Evolutionary conservation across 148 eudicot genomes (phyloP).

Genomic region (Cornus suecica): DNA sequence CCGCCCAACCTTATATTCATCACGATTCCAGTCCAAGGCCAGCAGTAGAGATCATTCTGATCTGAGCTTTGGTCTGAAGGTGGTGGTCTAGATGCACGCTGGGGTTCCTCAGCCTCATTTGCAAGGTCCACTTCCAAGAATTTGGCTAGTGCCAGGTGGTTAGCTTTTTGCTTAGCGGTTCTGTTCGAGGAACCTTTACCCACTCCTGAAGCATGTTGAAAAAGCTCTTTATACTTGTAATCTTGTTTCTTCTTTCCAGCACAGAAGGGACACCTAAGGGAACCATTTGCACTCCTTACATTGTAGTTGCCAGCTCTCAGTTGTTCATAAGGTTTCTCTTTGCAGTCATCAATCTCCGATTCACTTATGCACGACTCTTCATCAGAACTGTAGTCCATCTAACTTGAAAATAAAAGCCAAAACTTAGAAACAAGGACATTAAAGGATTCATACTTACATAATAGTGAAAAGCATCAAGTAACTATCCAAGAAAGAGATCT

Average conservation of each 20-base stretch:
- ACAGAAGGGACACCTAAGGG: constrained; percentile 85
- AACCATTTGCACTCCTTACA: constrained; percentile 53
- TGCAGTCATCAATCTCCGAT: constrained; percentile 76
- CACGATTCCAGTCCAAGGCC: constrained; percentile 78
- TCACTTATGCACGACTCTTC: constrained; percentile 84
- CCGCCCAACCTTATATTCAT: constrained; percentile 49
- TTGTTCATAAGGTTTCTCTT: constrained; percentile 64
- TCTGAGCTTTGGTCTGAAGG: constrained; percentile 26
- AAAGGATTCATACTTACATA: background rate
- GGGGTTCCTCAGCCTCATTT: constrained; percentile 19
- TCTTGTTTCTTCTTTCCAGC: constrained; percentile 93
- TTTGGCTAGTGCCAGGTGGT: constrained; percentile 62
- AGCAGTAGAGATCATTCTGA: constrained; percentile 42
- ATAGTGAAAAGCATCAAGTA: background rate
- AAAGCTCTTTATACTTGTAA: constrained; percentile 68
- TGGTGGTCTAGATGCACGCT: constrained; percentile 22
- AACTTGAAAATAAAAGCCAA: background rate
- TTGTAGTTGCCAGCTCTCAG: constrained; percentile 48
- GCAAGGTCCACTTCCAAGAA: constrained; percentile 53
- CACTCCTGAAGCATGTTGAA: constrained; percentile 75
- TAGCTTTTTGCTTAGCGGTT: constrained; percentile 64
- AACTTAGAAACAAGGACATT: background rate
- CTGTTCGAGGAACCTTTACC: constrained; percentile 63
- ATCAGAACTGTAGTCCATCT: constrained; percentile 62
- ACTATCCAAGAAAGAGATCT: background rate